Evolutionary conservation across 371 early-diverging fungal species (phyloP).

Genomic region (Apophysomyces ossiformis): DNA sequence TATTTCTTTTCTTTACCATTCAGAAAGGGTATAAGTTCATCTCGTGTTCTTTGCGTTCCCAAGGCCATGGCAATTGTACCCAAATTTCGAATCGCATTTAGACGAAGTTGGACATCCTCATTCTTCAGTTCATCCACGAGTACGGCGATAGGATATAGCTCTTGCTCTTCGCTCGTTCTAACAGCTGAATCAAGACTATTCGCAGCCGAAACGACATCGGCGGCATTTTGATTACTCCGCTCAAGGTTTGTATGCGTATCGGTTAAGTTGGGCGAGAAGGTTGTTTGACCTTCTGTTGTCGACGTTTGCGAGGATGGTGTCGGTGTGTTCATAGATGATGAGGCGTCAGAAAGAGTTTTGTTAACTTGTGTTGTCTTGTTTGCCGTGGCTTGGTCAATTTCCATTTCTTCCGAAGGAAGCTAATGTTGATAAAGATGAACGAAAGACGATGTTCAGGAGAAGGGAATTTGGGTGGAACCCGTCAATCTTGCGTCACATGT

Average conservation of each 20-base stretch:
- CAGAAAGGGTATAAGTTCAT: constrained; percentile 96
- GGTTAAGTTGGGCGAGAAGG: not conserved
- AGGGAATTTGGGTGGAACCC: not conserved
- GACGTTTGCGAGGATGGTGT: not conserved
- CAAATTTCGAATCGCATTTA: constrained; percentile 93
- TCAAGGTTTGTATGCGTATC: constrained; percentile 1
- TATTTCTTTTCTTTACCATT: constrained; percentile 69
- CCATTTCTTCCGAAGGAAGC: constrained; percentile 12
- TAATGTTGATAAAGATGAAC: not conserved
- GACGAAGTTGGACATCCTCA: constrained; percentile 91
- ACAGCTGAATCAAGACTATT: constrained; percentile 3
- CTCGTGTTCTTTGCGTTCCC: constrained; percentile 94
- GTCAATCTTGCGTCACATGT: too few species aligned
- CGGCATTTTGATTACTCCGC: constrained; percentile 3
- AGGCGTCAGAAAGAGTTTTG: not conserved
- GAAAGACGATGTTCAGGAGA: constrained; percentile 1
- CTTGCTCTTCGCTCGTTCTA: constrained; percentile 45
- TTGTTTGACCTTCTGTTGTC: constrained; percentile 3
- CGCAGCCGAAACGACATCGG: not conserved
- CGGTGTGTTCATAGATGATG: not conserved
- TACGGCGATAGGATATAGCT: constrained; percentile 89
- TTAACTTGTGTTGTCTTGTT: not conserved
- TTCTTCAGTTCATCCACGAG: constrained; percentile 97
- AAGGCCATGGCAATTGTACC: constrained; percentile 95
- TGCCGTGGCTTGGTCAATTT: constrained; percentile 17